Percentiles rank a stretch among this genome's conserved stretches.
Conservation (phyloP, 352 stramenopile genomes). For the Globisporangium solare region DNA sequence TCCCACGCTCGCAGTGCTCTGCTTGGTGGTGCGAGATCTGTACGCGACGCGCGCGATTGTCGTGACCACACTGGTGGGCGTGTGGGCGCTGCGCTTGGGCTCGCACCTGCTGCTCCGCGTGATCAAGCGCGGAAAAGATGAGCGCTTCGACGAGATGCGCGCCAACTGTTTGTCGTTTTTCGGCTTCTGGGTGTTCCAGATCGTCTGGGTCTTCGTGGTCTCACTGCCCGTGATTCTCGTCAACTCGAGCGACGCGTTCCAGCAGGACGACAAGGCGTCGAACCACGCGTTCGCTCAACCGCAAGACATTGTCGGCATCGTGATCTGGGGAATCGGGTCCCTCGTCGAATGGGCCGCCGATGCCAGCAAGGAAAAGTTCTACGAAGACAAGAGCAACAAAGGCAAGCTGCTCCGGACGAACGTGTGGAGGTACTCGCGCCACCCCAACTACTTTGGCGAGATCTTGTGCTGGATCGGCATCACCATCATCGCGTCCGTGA, state of each 20-base stretch:
- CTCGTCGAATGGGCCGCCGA: conserved; percentile 56
- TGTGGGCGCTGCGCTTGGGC: conserved; percentile 65
- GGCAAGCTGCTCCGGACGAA: conserved; percentile 50
- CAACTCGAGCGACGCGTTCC: conserved; percentile 34
- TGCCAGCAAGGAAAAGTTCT: conserved; percentile 54
- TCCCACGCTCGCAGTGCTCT: conserved; percentile 42
- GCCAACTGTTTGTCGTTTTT: conserved; percentile 59
- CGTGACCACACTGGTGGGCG: conserved; percentile 34
- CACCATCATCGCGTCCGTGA: conserved; percentile 35
- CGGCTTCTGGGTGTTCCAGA: conserved; percentile 79
- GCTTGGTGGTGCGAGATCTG: conserved; percentile 35
- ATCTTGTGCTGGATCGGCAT: conserved; percentile 86
- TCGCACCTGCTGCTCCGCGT: conserved; percentile 62
- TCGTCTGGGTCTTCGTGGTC: conserved; percentile 76
- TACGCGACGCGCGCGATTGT: conserved; percentile 41
- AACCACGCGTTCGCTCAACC: conserved; percentile 27
- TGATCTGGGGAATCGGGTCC: conserved; percentile 56
- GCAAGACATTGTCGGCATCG: conserved; percentile 35
- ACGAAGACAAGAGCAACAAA: conserved; percentile 38
- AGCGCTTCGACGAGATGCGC: conserved; percentile 75
- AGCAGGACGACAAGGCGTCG: conserved; percentile 3
- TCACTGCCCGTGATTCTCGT: conserved; percentile 62
- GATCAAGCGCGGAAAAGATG: conserved; percentile 64
- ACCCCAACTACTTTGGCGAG: conserved; percentile 93
- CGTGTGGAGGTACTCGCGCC: conserved; percentile 85